These are phyloP conservation scores for Cladophialophora yegresii DNA, from an alignment of 2,329 filamentous ascomycete species.

Conservation along the genomic window DNA sequence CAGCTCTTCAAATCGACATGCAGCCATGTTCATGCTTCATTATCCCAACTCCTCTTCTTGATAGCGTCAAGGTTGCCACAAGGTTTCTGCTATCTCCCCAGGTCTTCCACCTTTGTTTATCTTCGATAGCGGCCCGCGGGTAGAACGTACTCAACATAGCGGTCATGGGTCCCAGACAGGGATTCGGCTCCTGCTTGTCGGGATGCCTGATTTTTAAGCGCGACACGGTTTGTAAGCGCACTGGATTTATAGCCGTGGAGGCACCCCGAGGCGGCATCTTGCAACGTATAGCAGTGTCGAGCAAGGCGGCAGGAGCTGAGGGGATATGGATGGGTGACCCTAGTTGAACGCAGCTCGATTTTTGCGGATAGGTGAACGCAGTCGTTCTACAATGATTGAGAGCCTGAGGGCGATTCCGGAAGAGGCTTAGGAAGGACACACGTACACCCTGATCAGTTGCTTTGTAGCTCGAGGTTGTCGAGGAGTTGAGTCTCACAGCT, in stretches of 20 bases:
- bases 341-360: neutral
- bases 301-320: neutral
- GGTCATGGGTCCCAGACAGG: slow-evolving; percentile 67
- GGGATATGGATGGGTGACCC: neutral
- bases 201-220: slow-evolving; percentile 66
- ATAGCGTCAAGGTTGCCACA: neutral
- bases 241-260: slow-evolving; percentile 49
- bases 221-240: slow-evolving; percentile 51
- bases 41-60: neutral
- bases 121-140: neutral
- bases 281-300: neutral
- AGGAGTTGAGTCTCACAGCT: neutral
- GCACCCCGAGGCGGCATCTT: slow-evolving; percentile 49
- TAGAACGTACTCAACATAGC: slow-evolving; percentile 62
- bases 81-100: neutral
- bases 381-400: neutral
- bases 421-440: neutral
- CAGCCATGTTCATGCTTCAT: neutral
- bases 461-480: neutral
- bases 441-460: neutral
- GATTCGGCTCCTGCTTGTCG: slow-evolving; percentile 63
- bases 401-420: neutral
- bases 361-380: neutral
- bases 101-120: too few species aligned
- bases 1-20: neutral